These are phyloP conservation scores for Magnolia officinalis DNA, from an alignment of 164 flowering plant genomes.

Conservation along the genomic window DNA sequence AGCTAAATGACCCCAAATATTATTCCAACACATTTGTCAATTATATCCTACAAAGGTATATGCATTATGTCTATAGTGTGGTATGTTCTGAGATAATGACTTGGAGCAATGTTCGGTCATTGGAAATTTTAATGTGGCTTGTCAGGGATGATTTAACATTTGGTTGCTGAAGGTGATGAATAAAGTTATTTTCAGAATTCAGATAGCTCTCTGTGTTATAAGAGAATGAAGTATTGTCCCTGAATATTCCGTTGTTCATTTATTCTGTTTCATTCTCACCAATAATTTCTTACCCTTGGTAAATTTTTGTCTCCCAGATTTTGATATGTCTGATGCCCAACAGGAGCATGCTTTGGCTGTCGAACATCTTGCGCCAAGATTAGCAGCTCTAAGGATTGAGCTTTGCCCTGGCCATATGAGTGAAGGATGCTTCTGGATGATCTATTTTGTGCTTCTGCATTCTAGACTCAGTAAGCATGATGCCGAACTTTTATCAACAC, in stretches of 20 bases:
- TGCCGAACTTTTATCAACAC: constrained; percentile 53
- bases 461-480: constrained; percentile 82
- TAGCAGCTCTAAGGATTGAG: constrained; percentile 92
- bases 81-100: neutral
- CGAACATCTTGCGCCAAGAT: constrained; percentile 75
- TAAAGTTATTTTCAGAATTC: neutral
- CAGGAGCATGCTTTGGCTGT: constrained; percentile 76
- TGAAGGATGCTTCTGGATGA: constrained; percentile 91
- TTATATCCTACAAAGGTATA: too few relatives aligned
- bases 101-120: neutral
- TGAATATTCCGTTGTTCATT: neutral
- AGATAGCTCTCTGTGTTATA: neutral
- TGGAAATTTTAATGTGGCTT: neutral
- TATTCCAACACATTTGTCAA: too few relatives aligned
- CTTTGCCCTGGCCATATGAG: constrained; percentile 91
- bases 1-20: too few relatives aligned
- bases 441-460: constrained; percentile 91
- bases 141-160: neutral
- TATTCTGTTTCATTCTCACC: neutral
- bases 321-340: constrained; percentile 81
- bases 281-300: neutral
- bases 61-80: too few relatives aligned
- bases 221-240: too few relatives aligned
- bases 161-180: neutral
- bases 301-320: constrained; percentile 44